These are phyloP conservation scores for Eragrostis curvula DNA, from an alignment of 176 grass and related monocot genomes.

Conservation along the genomic window DNA sequence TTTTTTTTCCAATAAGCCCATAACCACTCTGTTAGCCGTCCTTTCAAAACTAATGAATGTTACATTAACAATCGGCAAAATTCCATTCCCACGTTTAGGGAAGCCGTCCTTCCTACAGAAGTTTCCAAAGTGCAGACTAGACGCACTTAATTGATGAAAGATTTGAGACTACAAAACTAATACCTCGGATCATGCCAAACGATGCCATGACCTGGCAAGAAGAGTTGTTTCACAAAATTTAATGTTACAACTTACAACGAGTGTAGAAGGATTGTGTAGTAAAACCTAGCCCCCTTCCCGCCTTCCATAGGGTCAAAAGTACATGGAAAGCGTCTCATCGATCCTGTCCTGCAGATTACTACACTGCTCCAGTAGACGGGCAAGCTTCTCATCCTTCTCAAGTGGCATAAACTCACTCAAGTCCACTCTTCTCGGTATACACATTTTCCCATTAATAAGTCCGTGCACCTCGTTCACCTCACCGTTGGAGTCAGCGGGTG, in stretches of 20 bases:
- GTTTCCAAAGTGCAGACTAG: not conserved
- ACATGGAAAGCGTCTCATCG: conserved; percentile 63
- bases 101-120: not conserved
- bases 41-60: not conserved
- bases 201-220: not conserved
- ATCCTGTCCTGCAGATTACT: conserved; percentile 63
- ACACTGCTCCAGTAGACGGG: conserved; percentile 48
- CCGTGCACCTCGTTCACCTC: not conserved
- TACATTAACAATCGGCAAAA: not conserved
- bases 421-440: conserved; percentile 18
- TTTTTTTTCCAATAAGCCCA: no score
- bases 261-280: not conserved
- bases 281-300: not conserved
- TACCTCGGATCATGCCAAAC: not conserved
- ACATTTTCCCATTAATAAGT: conserved; percentile 3
- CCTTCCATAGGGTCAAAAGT: conserved; percentile 56
- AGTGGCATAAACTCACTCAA: conserved; percentile 1
- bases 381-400: conserved; percentile 44
- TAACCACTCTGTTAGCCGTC: not conserved
- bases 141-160: not conserved
- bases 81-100: not conserved
- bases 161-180: not conserved
- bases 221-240: not conserved
- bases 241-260: conserved; percentile 28
- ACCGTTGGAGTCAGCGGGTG: not conserved